phyloP scores from a whole-genome alignment of 257 asterid genomes.

The Nicotiana undulata region DNA sequence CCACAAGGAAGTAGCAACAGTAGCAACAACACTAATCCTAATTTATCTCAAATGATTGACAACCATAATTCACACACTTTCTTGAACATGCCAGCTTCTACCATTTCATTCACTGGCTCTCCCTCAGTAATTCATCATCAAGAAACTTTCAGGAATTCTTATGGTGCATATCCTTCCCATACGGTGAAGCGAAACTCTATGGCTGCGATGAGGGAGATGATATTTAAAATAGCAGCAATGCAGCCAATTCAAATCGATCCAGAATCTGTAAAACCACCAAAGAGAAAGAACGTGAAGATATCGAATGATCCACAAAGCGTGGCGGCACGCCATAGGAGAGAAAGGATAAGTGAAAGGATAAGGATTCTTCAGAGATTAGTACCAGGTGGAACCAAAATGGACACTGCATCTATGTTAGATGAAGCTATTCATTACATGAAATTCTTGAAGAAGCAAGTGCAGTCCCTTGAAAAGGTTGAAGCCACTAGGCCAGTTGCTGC shows the following conservation, averaged over 20 bases:
- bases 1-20: neutral
- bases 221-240: slow-evolving; percentile 83
- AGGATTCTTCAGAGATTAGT: slow-evolving; percentile 83
- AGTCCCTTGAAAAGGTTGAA: slow-evolving; percentile 55
- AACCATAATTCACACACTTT: slow-evolving; percentile 7
- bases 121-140: neutral
- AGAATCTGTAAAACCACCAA: slow-evolving; percentile 76
- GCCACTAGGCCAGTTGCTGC: slow-evolving; percentile 28
- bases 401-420: slow-evolving; percentile 91
- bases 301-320: slow-evolving; percentile 93
- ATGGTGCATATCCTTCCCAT: neutral
- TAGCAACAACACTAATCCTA: neutral
- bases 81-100: slow-evolving; percentile 16
- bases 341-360: slow-evolving; percentile 79
- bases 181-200: slow-evolving; percentile 12
- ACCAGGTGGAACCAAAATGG: slow-evolving; percentile 98
- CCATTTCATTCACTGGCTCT: slow-evolving; percentile 26
- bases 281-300: slow-evolving; percentile 78
- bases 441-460: slow-evolving; percentile 78
- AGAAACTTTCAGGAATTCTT: neutral
- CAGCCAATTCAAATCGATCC: slow-evolving; percentile 91
- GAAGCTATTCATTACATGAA: slow-evolving; percentile 93
- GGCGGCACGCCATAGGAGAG: slow-evolving; percentile 91
- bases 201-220: slow-evolving; percentile 94
- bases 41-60: neutral